Conservation (phyloP, 1,284 basidiomycete genomes). For the Amylostereum areolatum region DNA sequence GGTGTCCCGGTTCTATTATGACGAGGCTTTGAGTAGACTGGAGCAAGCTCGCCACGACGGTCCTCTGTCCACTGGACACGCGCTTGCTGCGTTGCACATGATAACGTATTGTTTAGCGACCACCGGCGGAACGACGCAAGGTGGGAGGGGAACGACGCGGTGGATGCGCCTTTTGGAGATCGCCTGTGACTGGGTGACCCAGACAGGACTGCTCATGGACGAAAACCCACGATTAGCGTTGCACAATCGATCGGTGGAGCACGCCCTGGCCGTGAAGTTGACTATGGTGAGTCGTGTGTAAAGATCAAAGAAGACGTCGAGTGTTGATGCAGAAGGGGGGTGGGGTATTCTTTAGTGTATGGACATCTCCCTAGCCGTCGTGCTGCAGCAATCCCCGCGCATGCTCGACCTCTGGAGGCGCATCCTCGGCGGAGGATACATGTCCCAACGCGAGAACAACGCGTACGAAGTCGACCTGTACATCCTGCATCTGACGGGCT, state of each 20-base stretch:
- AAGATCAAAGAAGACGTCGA: conserved; percentile 1
- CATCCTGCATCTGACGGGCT: conserved; percentile 66
- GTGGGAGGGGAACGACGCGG: conserved; percentile 30
- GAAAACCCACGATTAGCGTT: conserved; percentile 58
- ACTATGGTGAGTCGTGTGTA: conserved; percentile 52
- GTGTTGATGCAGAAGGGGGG: conserved; percentile 6
- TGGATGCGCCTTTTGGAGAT: conserved; percentile 64
- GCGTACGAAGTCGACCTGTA: conserved; percentile 32
- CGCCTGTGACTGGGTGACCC: conserved; percentile 65
- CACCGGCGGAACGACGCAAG: conserved; percentile 26
- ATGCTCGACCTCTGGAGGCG: conserved; percentile 62
- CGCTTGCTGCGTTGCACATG: conserved; percentile 68
- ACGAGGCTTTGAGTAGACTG: conserved; percentile 53
- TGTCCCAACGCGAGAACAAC: conserved; percentile 28
- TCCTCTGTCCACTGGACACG: conserved; percentile 57
- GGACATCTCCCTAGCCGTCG: conserved; percentile 66
- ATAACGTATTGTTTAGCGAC: conserved; percentile 64
- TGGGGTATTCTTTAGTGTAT: conserved; percentile 60
- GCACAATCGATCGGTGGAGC: conserved; percentile 43
- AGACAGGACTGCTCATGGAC: conserved; percentile 52
- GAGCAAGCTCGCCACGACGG: conserved; percentile 44
- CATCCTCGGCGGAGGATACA: conserved; percentile 36
- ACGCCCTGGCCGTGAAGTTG: conserved; percentile 57
- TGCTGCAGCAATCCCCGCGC: conserved; percentile 54
- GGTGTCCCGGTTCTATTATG: conserved; percentile 58